These are phyloP conservation scores for Tetraselmis striata DNA, from an alignment of 139 green algal genomes.

Conservation along the genomic window DNA sequence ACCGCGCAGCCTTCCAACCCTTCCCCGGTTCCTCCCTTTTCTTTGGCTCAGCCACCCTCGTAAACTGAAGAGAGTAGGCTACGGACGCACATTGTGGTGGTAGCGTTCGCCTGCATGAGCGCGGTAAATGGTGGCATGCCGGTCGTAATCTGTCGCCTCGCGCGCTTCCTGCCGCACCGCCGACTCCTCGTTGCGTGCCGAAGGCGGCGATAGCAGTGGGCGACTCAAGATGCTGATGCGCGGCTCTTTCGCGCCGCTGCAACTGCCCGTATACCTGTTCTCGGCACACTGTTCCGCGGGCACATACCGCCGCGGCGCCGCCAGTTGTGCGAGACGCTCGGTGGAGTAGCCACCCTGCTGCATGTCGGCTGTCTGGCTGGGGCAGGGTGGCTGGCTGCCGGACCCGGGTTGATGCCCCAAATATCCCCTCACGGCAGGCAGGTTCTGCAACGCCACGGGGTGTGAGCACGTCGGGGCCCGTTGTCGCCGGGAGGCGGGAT, in stretches of 20 bases:
- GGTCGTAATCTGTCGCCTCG: neutral
- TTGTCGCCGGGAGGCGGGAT: too few relatives aligned
- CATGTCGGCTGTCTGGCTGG: too few relatives aligned
- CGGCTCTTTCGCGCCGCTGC: neutral
- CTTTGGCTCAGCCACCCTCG: too few relatives aligned
- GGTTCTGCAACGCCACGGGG: too few relatives aligned
- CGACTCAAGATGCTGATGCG: neutral
- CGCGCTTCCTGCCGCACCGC: neutral
- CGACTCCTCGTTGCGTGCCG: neutral
- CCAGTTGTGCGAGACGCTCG: neutral
- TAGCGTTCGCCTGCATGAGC: neutral
- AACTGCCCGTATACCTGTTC: neutral
- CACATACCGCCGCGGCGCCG: neutral
- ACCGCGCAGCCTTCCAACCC: too few relatives aligned
- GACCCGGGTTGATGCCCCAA: too few relatives aligned
- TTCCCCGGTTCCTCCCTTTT: too few relatives aligned
- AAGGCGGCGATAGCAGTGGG: neutral
- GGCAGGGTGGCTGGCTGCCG: too few relatives aligned
- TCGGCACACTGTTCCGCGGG: neutral
- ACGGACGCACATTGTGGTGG: neutral
- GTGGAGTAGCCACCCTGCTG: neutral
- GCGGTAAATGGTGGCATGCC: neutral
- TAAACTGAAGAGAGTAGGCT: too few relatives aligned
- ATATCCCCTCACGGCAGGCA: too few relatives aligned
- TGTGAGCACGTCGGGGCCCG: too few relatives aligned